Base-by-base conservation (phyloP, 2,329 filamentous ascomycete genomes). In the Cryphonectria parasitica region DNA sequence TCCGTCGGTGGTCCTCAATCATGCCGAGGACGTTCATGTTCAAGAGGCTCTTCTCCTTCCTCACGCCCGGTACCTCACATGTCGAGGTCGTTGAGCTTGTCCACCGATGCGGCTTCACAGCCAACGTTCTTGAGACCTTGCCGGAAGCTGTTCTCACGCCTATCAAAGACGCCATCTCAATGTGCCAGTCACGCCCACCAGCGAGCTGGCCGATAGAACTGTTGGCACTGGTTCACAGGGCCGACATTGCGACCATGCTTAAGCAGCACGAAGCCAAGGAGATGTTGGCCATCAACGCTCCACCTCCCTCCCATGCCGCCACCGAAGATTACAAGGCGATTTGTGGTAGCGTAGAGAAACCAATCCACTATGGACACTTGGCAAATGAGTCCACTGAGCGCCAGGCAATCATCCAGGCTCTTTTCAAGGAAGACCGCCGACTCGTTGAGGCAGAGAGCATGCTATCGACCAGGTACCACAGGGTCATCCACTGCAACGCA, bases 341-440 rank as follows among this genome's bases (percentile, higher is more conserved):
- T 43, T 72, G 71, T 52, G 69, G 66, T 6, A 67, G 62, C 4
- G 41, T 67, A 2, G 71, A 72, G 17, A 63, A 52, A 56, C 66
- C 71, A 15, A 66, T 63, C 34, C 66, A 54, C 11, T 64, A 69
- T 31, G 66, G 52, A 15, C 69, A 68, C 60, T 6, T 69, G 6
- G 64, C 69, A 25, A 95, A 93, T 74, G 86, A 89, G 71, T 88
- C 86, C 54, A 83, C 88, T 0, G 90, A 93, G 61, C 89, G 94
- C 39, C 90, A 95, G 79, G 87, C 91, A 13, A 90, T 98, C 10
- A 97, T 96, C 41, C 90, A 91, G 66, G 85, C 96, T 11, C 91
- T 99, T 39, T 99, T 98, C 85, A 91, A 90, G 71, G 94, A 98
- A 74, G 96, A 99, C 77, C 90, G 94, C 71, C 91, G 96, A 49